phyloP scores from a whole-genome alignment of 352 stramenopile genomes.

The Discostella stelligera region DNA sequence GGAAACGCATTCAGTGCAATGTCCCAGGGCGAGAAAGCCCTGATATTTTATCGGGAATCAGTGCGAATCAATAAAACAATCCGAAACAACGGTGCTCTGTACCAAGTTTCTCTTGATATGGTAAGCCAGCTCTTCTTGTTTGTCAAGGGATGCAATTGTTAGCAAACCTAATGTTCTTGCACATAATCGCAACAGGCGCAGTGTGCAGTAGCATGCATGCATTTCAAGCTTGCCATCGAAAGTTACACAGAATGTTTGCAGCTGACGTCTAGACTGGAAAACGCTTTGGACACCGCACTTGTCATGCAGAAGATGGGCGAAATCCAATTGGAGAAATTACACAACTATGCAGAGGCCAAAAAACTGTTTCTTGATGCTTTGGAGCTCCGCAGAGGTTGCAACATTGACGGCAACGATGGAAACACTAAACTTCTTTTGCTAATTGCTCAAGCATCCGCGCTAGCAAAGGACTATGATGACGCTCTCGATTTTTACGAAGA shows the following conservation, averaged over 20 bases:
- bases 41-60: slow-evolving; percentile 59
- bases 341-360: slow-evolving; percentile 47
- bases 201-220: slow-evolving; percentile 35
- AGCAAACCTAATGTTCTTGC: no score
- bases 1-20: slow-evolving; percentile 49
- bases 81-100: slow-evolving; percentile 35
- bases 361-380: slow-evolving; percentile 53
- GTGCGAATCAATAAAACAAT: slow-evolving; percentile 51
- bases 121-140: slow-evolving; percentile 21
- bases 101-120: slow-evolving; percentile 51
- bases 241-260: slow-evolving; percentile 55
- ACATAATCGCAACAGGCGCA: slow-evolving; percentile 43
- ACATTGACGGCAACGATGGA: slow-evolving; percentile 29
- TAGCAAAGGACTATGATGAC: slow-evolving; percentile 49
- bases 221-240: slow-evolving; percentile 54
- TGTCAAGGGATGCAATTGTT: no score
- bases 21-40: slow-evolving; percentile 49
- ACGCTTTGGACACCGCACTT: slow-evolving; percentile 25
- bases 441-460: slow-evolving; percentile 40
- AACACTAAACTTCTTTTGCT: slow-evolving; percentile 46
- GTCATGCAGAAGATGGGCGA: slow-evolving; percentile 51
- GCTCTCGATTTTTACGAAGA: slow-evolving; percentile 57
- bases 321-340: slow-evolving; percentile 47
- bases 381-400: slow-evolving; percentile 43
- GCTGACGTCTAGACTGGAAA: slow-evolving; percentile 28